Percentiles rank a stretch among this genome's conserved stretches.
These are phyloP conservation scores for Colletotrichum trifolii DNA, from an alignment of 2,329 filamentous ascomycete genomes.

Conservation along the genomic window DNA sequence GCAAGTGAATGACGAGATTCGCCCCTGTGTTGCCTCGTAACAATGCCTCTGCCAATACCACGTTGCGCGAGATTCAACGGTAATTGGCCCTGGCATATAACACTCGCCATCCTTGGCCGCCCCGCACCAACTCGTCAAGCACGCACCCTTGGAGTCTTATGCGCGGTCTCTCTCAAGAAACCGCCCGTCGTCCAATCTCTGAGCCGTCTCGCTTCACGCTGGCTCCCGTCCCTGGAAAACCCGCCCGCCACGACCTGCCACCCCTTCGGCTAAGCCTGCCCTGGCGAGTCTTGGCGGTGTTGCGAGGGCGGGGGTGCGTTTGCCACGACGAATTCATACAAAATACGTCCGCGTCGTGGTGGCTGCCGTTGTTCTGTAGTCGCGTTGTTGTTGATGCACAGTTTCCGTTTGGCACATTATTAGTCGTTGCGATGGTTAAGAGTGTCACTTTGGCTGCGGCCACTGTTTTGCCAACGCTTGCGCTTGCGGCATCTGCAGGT, in stretches of 20 bases:
- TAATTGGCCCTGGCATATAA: constrained; percentile 4
- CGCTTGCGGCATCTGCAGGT: neutral
- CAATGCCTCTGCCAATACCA: neutral
- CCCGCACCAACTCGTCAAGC: constrained; percentile 16
- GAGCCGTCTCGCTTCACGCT: constrained; percentile 4
- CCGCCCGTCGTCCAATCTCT: constrained; percentile 17
- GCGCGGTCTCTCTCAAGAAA: constrained; percentile 4
- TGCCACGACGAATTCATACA: constrained; percentile 18
- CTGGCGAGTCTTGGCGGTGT: neutral
- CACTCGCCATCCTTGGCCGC: neutral
- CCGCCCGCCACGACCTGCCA: constrained; percentile 18
- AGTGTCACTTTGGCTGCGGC: neutral
- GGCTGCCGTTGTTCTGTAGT: neutral
- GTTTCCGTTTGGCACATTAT: neutral
- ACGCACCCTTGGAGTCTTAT: constrained; percentile 2
- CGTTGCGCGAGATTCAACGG: constrained; percentile 4
- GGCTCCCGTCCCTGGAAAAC: neutral
- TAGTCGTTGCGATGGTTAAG: neutral
- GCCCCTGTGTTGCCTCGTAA: neutral
- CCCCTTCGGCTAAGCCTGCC: constrained; percentile 9
- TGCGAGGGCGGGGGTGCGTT: constrained; percentile 1
- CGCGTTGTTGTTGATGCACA: neutral
- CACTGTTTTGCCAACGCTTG: neutral
- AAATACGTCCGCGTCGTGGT: constrained; percentile 3
- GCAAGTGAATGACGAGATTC: neutral